Evolutionary conservation across 164 flowering plant species (phyloP), one percentile per base, ranked within the genome.

Genomic region (Stephania yunnanensis): DNA sequence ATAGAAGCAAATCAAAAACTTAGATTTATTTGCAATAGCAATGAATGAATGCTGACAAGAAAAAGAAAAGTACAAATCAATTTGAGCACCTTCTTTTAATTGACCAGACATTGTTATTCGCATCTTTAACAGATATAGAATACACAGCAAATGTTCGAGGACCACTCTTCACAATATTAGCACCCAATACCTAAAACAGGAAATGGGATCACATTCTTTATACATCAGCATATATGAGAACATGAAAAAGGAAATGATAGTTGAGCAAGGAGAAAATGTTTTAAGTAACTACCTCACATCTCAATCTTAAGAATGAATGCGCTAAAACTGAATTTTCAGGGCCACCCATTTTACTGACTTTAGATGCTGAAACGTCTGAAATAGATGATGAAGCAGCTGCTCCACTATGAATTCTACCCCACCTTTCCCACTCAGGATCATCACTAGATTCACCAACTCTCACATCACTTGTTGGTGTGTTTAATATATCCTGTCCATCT

Each of bases 31-130:
- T 9, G 29, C 53, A 42, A 11, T 45, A 72, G 42, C 67, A 20
- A 72, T 22, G 66, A n/a, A 73, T 46, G 55, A 71, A 13, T 31
- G 30, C 29, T 71, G 10, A 25, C 52, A 52, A 30, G 22, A 52
- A 36, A 72, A 6, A 17, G 11, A 72, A 8, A 80, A 71, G 50
- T 64, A 64, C 12, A 74, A 31, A 12, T 68, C 74, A 19, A 8
- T 77, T 72, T 30, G 42, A 71, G 82, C 86, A 96, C 99, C 99
- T 96, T 90, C 99, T 89, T 90, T 96, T 96, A 71, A 96, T 94
- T 22, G 99, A 90, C 99, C 99, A 96, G 80, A 83, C 86, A 80
- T 88, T 84, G 73, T 83, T 87, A 77, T 90, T 85, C 67, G 84
- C 88, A 84, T 96, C 99, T 63, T 97, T 88, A 78, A 96, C 97